Conservation (phyloP, 164 flowering plant genomes). For the Buxus sempervirens region DNA sequence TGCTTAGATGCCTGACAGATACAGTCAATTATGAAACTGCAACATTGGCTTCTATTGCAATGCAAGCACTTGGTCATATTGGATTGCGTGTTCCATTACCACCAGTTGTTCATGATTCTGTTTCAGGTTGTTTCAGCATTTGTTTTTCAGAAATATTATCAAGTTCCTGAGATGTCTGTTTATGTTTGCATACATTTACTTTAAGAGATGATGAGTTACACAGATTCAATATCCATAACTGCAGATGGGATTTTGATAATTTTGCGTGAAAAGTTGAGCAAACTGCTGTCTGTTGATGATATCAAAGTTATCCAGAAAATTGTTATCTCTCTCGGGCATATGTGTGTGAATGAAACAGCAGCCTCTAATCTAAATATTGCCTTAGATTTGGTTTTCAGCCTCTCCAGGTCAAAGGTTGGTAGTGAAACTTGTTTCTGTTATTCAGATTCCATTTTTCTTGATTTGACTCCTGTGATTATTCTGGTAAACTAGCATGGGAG, state of each 20-base stretch:
- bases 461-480: not conserved
- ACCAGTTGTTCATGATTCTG: conserved; percentile 39
- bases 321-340: conserved; percentile 82
- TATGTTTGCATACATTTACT: not conserved
- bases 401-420: conserved; percentile 83
- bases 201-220: not conserved
- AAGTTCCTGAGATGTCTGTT: not conserved
- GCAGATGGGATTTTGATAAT: conserved; percentile 62
- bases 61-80: conserved; percentile 94
- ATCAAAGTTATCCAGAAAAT: conserved; percentile 74
- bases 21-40: conserved; percentile 66
- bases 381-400: conserved; percentile 74
- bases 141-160: not conserved
- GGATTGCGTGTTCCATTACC: conserved; percentile 78
- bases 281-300: conserved; percentile 74
- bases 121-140: conserved; percentile 40
- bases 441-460: not conserved
- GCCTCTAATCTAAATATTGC: conserved; percentile 53
- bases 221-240: conserved; percentile 13
- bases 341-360: conserved; percentile 66
- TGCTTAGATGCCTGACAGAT: conserved; percentile 57
- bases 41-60: conserved; percentile 69
- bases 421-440: conserved; percentile 1
- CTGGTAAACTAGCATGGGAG: not conserved
- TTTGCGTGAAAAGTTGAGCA: conserved; percentile 62